Evolutionary conservation across 768 basidiomycete species (phyloP).

Genomic region (Aureoboletus auriporus): DNA sequence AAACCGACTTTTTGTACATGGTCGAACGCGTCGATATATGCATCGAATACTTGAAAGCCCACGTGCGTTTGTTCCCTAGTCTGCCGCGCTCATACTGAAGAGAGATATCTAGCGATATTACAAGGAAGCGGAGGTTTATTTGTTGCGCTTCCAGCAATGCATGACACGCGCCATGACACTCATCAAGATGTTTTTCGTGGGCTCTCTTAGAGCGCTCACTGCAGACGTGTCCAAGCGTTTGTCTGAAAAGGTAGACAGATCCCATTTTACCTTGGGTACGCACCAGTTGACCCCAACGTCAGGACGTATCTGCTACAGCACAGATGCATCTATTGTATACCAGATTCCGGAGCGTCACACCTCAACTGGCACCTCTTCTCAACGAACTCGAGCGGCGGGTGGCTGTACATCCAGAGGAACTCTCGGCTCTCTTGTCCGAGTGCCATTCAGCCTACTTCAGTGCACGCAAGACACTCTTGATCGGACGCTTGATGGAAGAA

Average conservation of each 20-base stretch:
- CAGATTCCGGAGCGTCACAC: conserved; percentile 72
- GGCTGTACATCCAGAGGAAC: conserved; percentile 73
- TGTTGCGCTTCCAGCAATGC: conserved; percentile 97
- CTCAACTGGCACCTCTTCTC: conserved; percentile 72
- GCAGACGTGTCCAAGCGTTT: conserved; percentile 74
- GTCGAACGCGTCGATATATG: conserved; percentile 94
- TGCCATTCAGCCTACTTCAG: conserved; percentile 85
- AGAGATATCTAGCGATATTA: conserved; percentile 66
- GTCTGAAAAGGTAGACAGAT: conserved; percentile 57
- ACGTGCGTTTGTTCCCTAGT: conserved; percentile 50
- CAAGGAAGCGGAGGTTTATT: conserved; percentile 87
- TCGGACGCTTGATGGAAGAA: conserved; percentile 73
- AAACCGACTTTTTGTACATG: conserved; percentile 92
- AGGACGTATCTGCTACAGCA: conserved; percentile 79
- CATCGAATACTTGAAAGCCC: conserved; percentile 81
- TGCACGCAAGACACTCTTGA: conserved; percentile 66
- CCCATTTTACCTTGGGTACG: not conserved
- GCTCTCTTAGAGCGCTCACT: conserved; percentile 73
- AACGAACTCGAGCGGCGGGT: conserved; percentile 83
- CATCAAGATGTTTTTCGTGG: conserved; percentile 95
- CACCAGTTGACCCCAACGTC: conserved; percentile 1
- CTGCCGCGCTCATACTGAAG: conserved; percentile 1
- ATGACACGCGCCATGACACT: conserved; percentile 98
- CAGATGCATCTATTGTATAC: conserved; percentile 86
- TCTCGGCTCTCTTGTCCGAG: conserved; percentile 75